Base-by-base conservation (phyloP, 352 stramenopile species). In the Pythium biforme region DNA sequence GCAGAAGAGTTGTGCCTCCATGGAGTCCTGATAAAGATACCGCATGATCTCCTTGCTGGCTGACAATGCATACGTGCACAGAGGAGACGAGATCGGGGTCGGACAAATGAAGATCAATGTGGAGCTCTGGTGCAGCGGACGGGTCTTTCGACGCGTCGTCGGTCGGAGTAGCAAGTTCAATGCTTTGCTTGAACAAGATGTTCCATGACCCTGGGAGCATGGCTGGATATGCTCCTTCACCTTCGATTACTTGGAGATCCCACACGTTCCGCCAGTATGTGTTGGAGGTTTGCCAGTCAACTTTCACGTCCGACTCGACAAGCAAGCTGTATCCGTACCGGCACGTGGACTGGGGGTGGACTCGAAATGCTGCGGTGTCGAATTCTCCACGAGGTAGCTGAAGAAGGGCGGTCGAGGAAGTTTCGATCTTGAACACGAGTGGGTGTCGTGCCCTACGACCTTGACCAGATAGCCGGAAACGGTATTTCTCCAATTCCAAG, bases 301-400 rank as follows among this genome's bases (percentile, higher is more conserved):
- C 54, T 37, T 62, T 70, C 37, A 68, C 33, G 25, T 80, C 48
- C 10, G 73, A 78, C 43, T 89, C 82, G 8, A 86, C 59, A 49
- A 88, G 69, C 27, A 91, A 55, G 23, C 70, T 71, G 51, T 86
- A 91, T 9, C 82, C 82, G 19, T 85, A 88, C 22, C 73, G 64
- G 27, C 83, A 70, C 23, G 60, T 73, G 6, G 51, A 46, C 59
- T 88, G 79, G 0, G 74, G 73, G n/a, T 72, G 64, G 33, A 89
- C 66, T 1, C 78, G 76, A 59, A 89, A 89, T 3, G 74, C 72
- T 12, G 74, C 54, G 1, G 23, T 64, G 7, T 59, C 40, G 10
- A 57, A 58, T 9, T 69, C 33, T 4, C 40, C 27, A 2, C 41
- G 50, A 19, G 73, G 54, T n/a, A 85, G 23, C 10, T 60, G 55